A percentile compares a stretch with the other conserved stretches of the same genome.
Evolutionary conservation across 768 basidiomycete genomes (phyloP).

Genomic region (Rhodotorula babjevae): DNA sequence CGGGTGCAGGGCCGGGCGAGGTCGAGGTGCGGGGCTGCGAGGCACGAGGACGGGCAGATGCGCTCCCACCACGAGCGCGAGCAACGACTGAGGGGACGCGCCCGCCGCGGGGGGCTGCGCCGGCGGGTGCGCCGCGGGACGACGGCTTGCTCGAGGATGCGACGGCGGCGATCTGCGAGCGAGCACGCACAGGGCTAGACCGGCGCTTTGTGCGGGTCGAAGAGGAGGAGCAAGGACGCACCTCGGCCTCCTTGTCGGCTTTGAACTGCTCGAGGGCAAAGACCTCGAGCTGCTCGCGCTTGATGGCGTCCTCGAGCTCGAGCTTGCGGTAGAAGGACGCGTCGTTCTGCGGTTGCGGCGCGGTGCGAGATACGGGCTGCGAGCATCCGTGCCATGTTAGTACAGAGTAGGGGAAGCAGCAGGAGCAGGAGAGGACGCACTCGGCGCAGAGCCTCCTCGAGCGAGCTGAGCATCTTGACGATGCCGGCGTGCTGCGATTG

Average conservation of each 20-base stretch:
- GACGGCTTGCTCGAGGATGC: too few species aligned
- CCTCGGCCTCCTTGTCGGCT: slow-evolving; percentile 31
- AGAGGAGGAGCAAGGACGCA: neutral
- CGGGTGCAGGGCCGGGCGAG: neutral
- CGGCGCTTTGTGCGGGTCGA: too few species aligned
- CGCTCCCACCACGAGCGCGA: neutral
- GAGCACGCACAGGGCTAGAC: too few species aligned
- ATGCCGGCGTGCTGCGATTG: slow-evolving; percentile 38
- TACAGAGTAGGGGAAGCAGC: neutral
- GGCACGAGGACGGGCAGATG: neutral
- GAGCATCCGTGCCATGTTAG: too few species aligned
- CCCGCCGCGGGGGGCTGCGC: neutral
- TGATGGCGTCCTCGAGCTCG: slow-evolving; percentile 38
- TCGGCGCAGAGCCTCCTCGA: slow-evolving; percentile 32
- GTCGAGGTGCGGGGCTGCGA: neutral
- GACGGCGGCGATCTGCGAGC: neutral
- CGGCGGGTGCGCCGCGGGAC: neutral
- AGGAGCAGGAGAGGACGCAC: neutral
- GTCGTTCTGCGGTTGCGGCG: slow-evolving; percentile 2
- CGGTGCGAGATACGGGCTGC: slow-evolving; percentile 6
- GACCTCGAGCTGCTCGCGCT: slow-evolving; percentile 39
- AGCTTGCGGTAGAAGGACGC: slow-evolving; percentile 26
- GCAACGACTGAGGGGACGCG: slow-evolving; percentile 27
- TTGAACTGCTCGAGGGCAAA: slow-evolving; percentile 36
- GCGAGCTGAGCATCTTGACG: slow-evolving; percentile 27